Percentiles rank a stretch among this genome's conserved stretches.
phyloP scores from a whole-genome alignment of 2,329 filamentous ascomycete genomes.

The Mycogone perniciosa region DNA sequence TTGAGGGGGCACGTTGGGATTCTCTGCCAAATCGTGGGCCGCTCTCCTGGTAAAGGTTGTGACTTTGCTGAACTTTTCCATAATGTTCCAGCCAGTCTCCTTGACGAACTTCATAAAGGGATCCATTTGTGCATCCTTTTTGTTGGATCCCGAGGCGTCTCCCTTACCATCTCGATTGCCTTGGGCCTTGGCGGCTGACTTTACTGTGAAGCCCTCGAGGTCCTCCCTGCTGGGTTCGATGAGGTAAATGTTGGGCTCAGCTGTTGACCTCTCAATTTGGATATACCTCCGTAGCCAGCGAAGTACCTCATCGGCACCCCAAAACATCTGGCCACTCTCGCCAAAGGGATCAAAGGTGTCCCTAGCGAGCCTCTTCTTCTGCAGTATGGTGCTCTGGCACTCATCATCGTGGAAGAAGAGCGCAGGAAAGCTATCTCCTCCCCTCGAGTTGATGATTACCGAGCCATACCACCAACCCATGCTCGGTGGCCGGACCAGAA shows the following conservation, averaged over 20 bases:
- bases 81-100: constrained; percentile 89
- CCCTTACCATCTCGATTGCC: constrained; percentile 23
- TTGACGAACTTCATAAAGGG: constrained; percentile 90
- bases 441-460: constrained; percentile 82
- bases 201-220: constrained; percentile 68
- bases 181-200: constrained; percentile 33
- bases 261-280: constrained; percentile 71
- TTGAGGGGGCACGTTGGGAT: constrained; percentile 84
- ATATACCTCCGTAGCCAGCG: constrained; percentile 85
- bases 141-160: constrained; percentile 25
- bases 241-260: constrained; percentile 86
- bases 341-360: constrained; percentile 90
- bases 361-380: constrained; percentile 77
- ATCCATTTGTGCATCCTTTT: constrained; percentile 72
- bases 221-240: constrained; percentile 85
- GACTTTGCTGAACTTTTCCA: constrained; percentile 95
- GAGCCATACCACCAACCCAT: constrained; percentile 98
- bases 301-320: constrained; percentile 94
- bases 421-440: constrained; percentile 89
- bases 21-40: constrained; percentile 86
- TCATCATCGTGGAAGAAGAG: constrained; percentile 97
- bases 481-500: constrained; percentile 85
- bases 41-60: constrained; percentile 92
- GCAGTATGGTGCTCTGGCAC: constrained; percentile 89
- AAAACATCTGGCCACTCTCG: constrained; percentile 81